Conservation (phyloP, 2,329 filamentous ascomycete genomes). For the Coniochaeta prunicola region DNA sequence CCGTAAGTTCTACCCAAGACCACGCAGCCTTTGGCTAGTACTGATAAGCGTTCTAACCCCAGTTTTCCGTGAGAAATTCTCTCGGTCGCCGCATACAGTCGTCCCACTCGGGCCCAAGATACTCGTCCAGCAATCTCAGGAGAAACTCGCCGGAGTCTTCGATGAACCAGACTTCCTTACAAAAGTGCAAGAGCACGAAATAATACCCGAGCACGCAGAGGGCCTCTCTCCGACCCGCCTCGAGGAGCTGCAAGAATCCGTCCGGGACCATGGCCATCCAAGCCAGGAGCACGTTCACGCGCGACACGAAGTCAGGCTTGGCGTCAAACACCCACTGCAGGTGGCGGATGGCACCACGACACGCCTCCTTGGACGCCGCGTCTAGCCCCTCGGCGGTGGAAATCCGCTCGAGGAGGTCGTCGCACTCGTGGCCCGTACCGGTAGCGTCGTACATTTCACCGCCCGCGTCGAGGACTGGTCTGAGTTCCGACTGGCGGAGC, state of each 20-base stretch:
- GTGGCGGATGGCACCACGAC: constrained; percentile 14
- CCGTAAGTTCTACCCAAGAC: no score
- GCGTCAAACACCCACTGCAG: constrained; percentile 23
- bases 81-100: constrained; percentile 19
- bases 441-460: constrained; percentile 12
- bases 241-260: constrained; percentile 27
- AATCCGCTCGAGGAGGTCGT: constrained; percentile 15
- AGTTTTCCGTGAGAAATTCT: constrained; percentile 10
- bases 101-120: constrained; percentile 22
- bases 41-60: constrained; percentile 6
- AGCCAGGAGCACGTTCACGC: constrained; percentile 20
- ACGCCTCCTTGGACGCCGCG: constrained; percentile 11
- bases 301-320: constrained; percentile 4
- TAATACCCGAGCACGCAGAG: constrained; percentile 32
- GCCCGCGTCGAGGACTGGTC: constrained; percentile 22
- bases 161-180: constrained; percentile 25
- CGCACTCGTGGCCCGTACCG: constrained; percentile 18
- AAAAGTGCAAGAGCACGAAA: constrained; percentile 30
- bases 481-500: constrained; percentile 27
- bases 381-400: constrained; percentile 5
- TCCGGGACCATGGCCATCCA: constrained; percentile 27
- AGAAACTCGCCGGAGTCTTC: constrained; percentile 20
- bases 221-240: constrained; percentile 28
- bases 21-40: no score
- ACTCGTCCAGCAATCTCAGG: constrained; percentile 15